Evolutionary conservation across 2,329 filamentous ascomycete genomes (phyloP).

Genomic region (Beauveria medogensis): DNA sequence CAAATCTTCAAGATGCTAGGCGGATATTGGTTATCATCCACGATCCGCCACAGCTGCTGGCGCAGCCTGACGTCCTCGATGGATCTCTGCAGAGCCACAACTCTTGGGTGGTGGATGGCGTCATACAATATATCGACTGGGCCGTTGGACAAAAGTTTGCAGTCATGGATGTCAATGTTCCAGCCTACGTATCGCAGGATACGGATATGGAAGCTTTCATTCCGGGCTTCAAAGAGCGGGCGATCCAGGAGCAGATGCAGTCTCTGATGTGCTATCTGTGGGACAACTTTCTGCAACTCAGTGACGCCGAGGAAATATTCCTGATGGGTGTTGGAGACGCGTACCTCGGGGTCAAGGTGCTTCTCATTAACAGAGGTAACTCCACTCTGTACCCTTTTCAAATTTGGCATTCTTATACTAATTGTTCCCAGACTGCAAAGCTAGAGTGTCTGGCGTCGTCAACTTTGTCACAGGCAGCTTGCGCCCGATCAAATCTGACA

Average conservation of each 20-base stretch:
- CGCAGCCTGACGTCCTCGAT: slow-evolving; percentile 59
- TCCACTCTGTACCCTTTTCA: neutral
- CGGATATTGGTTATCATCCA: slow-evolving; percentile 82
- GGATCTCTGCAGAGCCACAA: slow-evolving; percentile 75
- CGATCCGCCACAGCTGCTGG: slow-evolving; percentile 71
- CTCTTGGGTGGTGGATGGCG: slow-evolving; percentile 78
- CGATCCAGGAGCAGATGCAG: slow-evolving; percentile 52
- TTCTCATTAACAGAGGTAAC: slow-evolving; percentile 68
- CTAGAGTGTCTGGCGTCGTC: slow-evolving; percentile 62
- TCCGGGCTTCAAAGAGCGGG: slow-evolving; percentile 35
- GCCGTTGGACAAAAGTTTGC: slow-evolving; percentile 68
- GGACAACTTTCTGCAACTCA: slow-evolving; percentile 91
- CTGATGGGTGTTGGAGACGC: slow-evolving; percentile 86
- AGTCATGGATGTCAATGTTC: slow-evolving; percentile 87
- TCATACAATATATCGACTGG: slow-evolving; percentile 78
- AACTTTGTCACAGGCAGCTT: slow-evolving; percentile 75
- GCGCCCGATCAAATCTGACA: slow-evolving; percentile 70
- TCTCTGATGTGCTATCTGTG: slow-evolving; percentile 81
- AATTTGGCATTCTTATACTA: slow-evolving; percentile 3
- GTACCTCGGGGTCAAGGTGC: slow-evolving; percentile 72
- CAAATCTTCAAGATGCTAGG: slow-evolving; percentile 55
- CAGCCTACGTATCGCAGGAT: slow-evolving; percentile 61
- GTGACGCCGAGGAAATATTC: slow-evolving; percentile 65
- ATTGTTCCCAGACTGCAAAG: slow-evolving; percentile 48
- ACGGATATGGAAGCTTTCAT: slow-evolving; percentile 44